Base-by-base conservation (phyloP, 176 grass and related monocot genomes). In the Oryza punctata region DNA sequence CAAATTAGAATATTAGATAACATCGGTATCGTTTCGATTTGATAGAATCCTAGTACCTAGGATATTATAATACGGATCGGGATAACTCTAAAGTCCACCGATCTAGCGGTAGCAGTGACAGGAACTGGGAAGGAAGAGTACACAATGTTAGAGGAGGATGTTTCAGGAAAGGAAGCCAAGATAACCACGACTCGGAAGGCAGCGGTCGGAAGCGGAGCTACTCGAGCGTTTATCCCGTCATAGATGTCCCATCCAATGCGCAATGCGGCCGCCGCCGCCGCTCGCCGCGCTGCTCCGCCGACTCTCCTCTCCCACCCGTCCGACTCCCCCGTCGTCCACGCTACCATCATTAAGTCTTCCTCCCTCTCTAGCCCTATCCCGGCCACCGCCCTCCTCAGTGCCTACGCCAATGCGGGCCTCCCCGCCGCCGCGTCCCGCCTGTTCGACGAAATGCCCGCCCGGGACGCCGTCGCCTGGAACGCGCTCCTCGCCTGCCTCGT, bases 381-480 rank as follows among this genome's bases (percentile, higher is more conserved):
- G 45, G 73, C 89, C 81, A 94, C 89, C 45, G 84, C 92, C 54
- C 87, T 94, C 32, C 89, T 94, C 19, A 78, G 74, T 0, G 29
- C 84, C 5, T 89, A 89, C 38, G 73, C 78, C 0, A 89, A 78
- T 12, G 82, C 61, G n/a, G 84, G 84, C 28, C 73, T 57, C 68
- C 77, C 87, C 12, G 9, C 1, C 67, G 65, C 80, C 12, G 92
- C 92, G 8, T 73, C 78, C 77, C 68, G 47, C 46, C 49, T 91
- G 73, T 94, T 91, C 81, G 89, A 91, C 69, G 84, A 89, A 91
- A 94, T 94, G 84, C 73, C 92, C 12, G 41, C 16, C 1, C 69
- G 87, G 44, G 89, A 91, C 57, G 24, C 87, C 28, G 69, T 94
- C 69, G 45, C 92, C 2, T 94, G 92, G 92, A 94, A 94, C 84